These are phyloP conservation scores for Pestalotiopsis sp. DNA, from an alignment of 2,329 filamentous ascomycete species.

Conservation along the genomic window DNA sequence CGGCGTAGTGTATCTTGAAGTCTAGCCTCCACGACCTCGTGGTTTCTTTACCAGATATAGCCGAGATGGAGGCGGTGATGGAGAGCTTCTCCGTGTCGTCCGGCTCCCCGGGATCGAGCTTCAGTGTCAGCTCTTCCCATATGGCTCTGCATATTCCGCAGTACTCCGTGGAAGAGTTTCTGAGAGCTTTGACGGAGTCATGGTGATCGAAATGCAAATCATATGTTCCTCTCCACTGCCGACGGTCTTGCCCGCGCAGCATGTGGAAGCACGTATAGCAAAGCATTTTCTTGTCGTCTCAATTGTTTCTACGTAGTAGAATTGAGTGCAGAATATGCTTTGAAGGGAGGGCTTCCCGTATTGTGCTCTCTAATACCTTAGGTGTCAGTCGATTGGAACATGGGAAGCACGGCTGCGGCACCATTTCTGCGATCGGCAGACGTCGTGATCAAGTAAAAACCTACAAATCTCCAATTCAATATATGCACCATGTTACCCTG, in stretches of 20 bases:
- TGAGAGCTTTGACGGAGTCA: not conserved
- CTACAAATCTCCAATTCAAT: not conserved
- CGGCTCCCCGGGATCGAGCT: not conserved
- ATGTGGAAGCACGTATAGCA: not conserved
- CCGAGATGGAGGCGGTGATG: not conserved
- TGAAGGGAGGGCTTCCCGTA: no score
- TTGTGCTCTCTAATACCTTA: no score
- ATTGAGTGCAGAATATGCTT: not conserved
- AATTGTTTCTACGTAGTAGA: not conserved
- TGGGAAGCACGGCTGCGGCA: not conserved
- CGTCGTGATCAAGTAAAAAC: not conserved
- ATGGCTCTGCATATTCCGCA: not conserved
- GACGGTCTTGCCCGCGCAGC: not conserved
- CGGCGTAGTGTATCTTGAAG: not conserved
- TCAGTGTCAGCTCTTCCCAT: not conserved
- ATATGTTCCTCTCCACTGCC: not conserved
- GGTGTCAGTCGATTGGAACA: no score
- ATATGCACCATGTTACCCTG: not conserved
- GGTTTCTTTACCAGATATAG: not conserved
- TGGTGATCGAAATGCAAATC: not conserved
- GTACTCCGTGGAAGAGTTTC: not conserved
- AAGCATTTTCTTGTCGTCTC: not conserved
- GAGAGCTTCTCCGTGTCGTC: not conserved
- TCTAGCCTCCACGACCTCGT: not conserved
- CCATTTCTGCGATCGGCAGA: not conserved